Evolutionary conservation across 2,329 filamentous ascomycete species (phyloP), one percentile per base, ranked within the genome.

Genomic region (Cercospora janseana): DNA sequence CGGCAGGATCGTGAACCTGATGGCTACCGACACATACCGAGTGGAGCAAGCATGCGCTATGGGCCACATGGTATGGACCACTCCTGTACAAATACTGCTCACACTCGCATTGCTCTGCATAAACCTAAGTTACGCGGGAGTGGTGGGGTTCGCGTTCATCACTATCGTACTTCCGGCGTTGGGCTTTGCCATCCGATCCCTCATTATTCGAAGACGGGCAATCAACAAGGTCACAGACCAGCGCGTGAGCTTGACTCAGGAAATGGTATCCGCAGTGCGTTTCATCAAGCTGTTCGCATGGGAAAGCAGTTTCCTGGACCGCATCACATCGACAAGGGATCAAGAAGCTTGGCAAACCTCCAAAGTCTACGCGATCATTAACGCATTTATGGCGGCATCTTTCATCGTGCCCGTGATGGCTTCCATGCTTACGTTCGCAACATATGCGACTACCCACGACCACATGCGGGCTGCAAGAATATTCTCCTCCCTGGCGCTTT

Each of bases 261-360:
- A 97, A 66, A 95, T 97, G 43, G 65, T 97, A 10, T 86, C 90
- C 60, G 88, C 89, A 0, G 91, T 96, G 18, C 82, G 91, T 20
- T 96, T 97, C 64, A 91, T 97, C 71, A 97, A 97, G 69, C 95
- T 83, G 69, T 97, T 96, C 66, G 91, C 90, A 6, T 97, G 92
- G 92, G 92, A 97, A 67, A 85, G 80, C 50, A 86, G 88, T 26
- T 96, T 97, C 64, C 73, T 96, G 9, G 77, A 83, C 43, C 83
- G 90, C 9, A 77, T 96, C 12, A 80, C 82, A 42, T 78, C 83
- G 18, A 86, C 95, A 54, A 82, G 92, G 50, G 77, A 76, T 45
- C 79, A 79, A 53, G 92, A 97, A 69, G 90, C 96, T 54, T 73
- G 78, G 49, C 81, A 86, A n/a, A 90, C 97, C 51, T 91, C 95